Conservation (phyloP, 805 yeast genomes). For the Lachancea mirantina region DNA sequence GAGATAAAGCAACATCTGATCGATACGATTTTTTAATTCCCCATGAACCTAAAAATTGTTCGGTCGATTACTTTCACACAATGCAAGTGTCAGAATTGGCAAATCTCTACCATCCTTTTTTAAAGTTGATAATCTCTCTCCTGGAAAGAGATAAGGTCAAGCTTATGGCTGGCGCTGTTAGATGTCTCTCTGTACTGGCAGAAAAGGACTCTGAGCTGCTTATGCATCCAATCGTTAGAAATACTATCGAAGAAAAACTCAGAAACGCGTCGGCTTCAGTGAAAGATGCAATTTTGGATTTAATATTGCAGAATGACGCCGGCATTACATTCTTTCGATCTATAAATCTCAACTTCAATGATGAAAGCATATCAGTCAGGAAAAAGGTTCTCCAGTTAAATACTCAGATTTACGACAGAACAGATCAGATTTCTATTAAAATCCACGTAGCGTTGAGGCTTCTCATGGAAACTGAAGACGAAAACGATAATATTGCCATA, state of each 20-base stretch:
- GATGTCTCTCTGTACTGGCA: constrained; percentile 50
- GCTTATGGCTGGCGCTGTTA: constrained; percentile 57
- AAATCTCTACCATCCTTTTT: constrained; percentile 44
- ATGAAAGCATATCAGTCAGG: constrained; percentile 59
- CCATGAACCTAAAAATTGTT: not conserved
- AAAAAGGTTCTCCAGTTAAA: constrained; percentile 52
- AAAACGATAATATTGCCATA: constrained; percentile 50
- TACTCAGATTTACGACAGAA: constrained; percentile 38
- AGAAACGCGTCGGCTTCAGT: constrained; percentile 63
- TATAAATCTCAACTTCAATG: constrained; percentile 40
- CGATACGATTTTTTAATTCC: no score
- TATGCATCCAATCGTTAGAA: constrained; percentile 42
- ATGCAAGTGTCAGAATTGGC: constrained; percentile 19
- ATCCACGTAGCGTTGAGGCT: constrained; percentile 44
- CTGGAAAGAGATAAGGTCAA: constrained; percentile 45
- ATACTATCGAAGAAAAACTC: constrained; percentile 45
- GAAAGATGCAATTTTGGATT: constrained; percentile 67
- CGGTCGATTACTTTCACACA: constrained; percentile 1
- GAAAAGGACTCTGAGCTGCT: constrained; percentile 47
- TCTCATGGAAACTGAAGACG: constrained; percentile 56
- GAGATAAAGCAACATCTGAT: no score
- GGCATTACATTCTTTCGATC: constrained; percentile 40
- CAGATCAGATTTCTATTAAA: constrained; percentile 30
- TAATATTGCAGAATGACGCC: constrained; percentile 39
- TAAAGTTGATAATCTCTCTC: constrained; percentile 42